phyloP scores from a whole-genome alignment of 176 grass and related monocot genomes.

The Metroxylon sagu region DNA sequence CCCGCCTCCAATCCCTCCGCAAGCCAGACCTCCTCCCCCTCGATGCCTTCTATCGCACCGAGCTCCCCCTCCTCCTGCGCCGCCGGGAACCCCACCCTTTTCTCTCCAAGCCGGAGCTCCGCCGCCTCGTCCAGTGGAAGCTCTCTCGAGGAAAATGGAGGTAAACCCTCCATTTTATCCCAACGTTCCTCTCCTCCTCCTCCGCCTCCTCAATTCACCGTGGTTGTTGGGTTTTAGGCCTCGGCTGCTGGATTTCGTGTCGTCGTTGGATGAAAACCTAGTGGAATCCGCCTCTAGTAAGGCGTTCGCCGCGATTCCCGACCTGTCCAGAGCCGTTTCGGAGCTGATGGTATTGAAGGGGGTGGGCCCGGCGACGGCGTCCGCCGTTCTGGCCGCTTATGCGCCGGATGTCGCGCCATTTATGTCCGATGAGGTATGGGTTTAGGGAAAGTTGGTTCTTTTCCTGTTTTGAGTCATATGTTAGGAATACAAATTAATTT shows the following conservation, averaged over 20 bases:
- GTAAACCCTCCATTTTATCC: conserved; percentile 4
- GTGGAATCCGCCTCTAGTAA: conserved; percentile 63
- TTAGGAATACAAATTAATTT: too few species aligned
- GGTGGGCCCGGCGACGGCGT: conserved; percentile 69
- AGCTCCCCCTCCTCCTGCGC: conserved; percentile 54
- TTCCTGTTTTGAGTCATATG: neutral
- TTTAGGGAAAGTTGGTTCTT: neutral
- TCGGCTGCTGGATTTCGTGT: conserved; percentile 72
- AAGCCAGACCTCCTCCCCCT: conserved; percentile 59
- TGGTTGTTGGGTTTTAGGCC: conserved; percentile 35
- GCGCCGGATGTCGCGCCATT: conserved; percentile 60
- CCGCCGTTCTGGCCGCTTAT: conserved; percentile 65
- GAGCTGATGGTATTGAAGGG: conserved; percentile 75
- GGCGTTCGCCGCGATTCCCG: conserved; percentile 56
- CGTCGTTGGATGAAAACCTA: conserved; percentile 41
- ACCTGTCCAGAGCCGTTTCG: conserved; percentile 52
- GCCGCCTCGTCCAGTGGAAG: conserved; percentile 84
- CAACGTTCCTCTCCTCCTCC: neutral
- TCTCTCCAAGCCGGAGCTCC: conserved; percentile 65
- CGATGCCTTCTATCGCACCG: conserved; percentile 65
- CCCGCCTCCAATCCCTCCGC: conserved; percentile 33
- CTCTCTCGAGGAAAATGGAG: conserved; percentile 90
- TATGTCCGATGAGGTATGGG: conserved; percentile 85
- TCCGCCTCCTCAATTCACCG: too few species aligned
- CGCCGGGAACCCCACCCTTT: conserved; percentile 48